Base-by-base conservation (phyloP, 495 filamentous ascomycete genomes). In the Cairneyella variabilis region DNA sequence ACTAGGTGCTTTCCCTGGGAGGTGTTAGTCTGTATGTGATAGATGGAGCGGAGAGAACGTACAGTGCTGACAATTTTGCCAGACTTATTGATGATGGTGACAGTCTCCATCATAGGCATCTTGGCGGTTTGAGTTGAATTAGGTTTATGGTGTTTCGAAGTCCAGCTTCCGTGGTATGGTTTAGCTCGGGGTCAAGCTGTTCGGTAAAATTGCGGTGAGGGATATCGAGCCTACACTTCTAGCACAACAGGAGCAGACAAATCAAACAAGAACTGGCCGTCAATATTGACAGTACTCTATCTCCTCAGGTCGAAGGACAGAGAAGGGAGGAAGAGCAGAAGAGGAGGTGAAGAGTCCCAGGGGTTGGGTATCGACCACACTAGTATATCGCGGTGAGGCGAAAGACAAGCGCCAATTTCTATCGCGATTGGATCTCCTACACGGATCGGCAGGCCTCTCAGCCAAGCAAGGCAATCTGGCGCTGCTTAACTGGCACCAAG, bases 51-150 rank as follows among this genome's bases (percentile, higher is more conserved):
- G 20, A 39, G 39, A 28, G 17, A 44, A 71, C 88, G 69, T 79
- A 93, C 90, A 51, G 87, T 93, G 76, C 85, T 91, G 46, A 96
- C 88, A 8, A 95, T 83, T 76, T 96, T 92, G 53, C 90, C 90
- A 53, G 90, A 95, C 63, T 86, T 88, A 73, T 96, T 91, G 69
- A 96, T 82, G 51, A 96, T 88, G 49, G 89, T 89, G 63, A 96
- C 85, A 36, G 89, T 89, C 71, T 96, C 75, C 51, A 71, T 71
- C 49, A 67, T 38, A 59, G 75, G 63, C 74, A 80, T 77, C 10
- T 69, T 72, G 62, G 57, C 53, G 39, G 50, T 51, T 48, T 49
- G 25, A 10, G 44, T 27, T 41, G 14, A 40, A 16, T 40, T 22
- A 27, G n/a, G n/a, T n/a, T n/a, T n/a, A n/a, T 40, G 48, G 22